These are phyloP conservation scores for Rosa chinensis DNA, from an alignment of 306 rosid species.

Conservation along the genomic window DNA sequence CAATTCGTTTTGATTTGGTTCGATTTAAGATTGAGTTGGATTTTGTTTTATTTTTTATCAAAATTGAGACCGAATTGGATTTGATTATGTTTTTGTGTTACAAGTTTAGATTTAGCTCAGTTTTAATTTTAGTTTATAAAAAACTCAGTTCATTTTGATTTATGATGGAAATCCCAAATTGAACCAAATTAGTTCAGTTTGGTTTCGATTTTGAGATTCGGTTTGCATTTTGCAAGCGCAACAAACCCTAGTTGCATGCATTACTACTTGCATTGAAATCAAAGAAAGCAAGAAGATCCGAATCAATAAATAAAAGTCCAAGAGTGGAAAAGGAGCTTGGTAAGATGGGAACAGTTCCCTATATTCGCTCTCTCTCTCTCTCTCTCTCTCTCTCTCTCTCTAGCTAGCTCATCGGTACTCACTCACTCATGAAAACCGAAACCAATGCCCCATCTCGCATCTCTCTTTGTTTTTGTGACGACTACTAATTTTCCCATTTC, in stretches of 20 bases:
- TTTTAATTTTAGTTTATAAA: not conserved
- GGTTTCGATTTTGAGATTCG: not conserved
- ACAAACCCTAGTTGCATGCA: not conserved
- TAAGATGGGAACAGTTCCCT: slow-evolving; percentile 48
- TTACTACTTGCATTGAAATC: not conserved
- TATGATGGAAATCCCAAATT: no score
- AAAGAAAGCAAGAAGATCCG: not conserved
- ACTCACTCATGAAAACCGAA: slow-evolving; percentile 28
- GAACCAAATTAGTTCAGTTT: not conserved
- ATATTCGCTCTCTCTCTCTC: slow-evolving; percentile 42
- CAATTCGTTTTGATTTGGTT: no score
- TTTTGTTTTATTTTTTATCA: no score
- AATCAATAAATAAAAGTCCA: not conserved
- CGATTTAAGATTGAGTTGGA: no score
- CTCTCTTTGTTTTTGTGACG: not conserved
- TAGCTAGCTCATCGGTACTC: slow-evolving; percentile 49
- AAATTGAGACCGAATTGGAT: no score
- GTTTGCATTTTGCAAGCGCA: not conserved
- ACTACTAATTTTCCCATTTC: not conserved
- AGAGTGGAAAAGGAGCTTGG: slow-evolving; percentile 31
- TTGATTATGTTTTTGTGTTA: no score
- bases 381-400: not conserved
- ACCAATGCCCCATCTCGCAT: slow-evolving; percentile 12
- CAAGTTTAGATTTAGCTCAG: not conserved
- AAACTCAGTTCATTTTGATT: not conserved